Evolutionary conservation across 345 rosid species (phyloP).

Genomic region (Passiflora organensis): DNA sequence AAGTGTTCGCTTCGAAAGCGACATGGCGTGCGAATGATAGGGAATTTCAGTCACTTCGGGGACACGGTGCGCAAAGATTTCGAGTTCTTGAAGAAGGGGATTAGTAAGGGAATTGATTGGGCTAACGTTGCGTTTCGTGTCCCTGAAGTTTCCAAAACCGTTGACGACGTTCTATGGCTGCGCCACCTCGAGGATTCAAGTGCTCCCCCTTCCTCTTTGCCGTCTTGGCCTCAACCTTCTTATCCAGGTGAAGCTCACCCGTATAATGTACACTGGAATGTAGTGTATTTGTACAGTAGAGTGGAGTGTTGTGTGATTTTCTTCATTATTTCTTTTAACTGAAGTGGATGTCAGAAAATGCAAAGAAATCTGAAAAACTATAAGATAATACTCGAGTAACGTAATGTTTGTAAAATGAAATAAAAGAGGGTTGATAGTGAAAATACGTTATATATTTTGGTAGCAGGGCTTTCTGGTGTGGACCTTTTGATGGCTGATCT

Average conservation of each 20-base stretch:
- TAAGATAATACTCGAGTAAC: too few relatives aligned
- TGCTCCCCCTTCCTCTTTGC: constrained; percentile 32
- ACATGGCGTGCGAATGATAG: constrained; percentile 25
- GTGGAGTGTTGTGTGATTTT: too few relatives aligned
- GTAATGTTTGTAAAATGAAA: too few relatives aligned
- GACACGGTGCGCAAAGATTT: constrained; percentile 62
- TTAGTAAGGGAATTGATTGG: constrained; percentile 63
- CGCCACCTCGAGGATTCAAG: constrained; percentile 60
- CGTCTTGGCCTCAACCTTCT: constrained; percentile 60
- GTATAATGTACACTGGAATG: background rate
- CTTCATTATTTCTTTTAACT: too few relatives aligned
- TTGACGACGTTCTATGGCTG: constrained; percentile 73
- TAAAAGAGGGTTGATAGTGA: too few relatives aligned
- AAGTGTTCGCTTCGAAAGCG: constrained; percentile 22
- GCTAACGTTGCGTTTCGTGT: constrained; percentile 57
- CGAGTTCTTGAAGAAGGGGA: constrained; percentile 46
- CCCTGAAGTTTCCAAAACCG: constrained; percentile 49
- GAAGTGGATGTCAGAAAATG: too few relatives aligned
- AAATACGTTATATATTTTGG: background rate
- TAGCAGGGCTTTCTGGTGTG: constrained; percentile 67
- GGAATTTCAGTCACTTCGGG: constrained; percentile 53
- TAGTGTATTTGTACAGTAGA: too few relatives aligned
- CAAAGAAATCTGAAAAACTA: too few relatives aligned
- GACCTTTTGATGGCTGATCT: constrained; percentile 92
- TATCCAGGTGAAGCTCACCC: constrained; percentile 55